A percentile compares a stretch with the other conserved stretches of the same genome.
These are phyloP conservation scores for Wickerhamomyces bisporus DNA, from an alignment of 805 yeast genomes.

Conservation along the genomic window DNA sequence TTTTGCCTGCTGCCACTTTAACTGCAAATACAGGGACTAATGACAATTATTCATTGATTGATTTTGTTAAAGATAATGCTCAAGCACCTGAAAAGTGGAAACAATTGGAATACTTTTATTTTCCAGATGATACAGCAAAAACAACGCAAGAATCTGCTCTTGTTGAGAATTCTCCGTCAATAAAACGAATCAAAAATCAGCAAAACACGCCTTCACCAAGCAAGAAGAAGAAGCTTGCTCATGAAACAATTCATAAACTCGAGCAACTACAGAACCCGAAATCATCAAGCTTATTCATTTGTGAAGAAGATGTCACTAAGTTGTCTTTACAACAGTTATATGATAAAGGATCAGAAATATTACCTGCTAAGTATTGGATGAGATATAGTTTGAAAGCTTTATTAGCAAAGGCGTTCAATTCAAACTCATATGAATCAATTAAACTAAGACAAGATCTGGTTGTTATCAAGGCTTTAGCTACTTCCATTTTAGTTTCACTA, in stretches of 20 bases:
- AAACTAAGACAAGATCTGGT: slow-evolving; percentile 54
- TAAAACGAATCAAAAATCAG: slow-evolving; percentile 10
- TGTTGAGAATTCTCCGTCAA: slow-evolving; percentile 11
- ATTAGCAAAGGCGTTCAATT: slow-evolving; percentile 68
- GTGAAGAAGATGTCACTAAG: slow-evolving; percentile 53
- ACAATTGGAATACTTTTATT: slow-evolving; percentile 49
- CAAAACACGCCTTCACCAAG: slow-evolving; percentile 15
- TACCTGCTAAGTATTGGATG: slow-evolving; percentile 62
- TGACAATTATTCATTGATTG: slow-evolving; percentile 41
- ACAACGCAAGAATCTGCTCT: neutral
- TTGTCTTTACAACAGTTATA: slow-evolving; percentile 55
- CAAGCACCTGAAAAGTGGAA: slow-evolving; percentile 55
- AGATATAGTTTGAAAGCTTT: slow-evolving; percentile 58
- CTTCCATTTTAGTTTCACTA: slow-evolving; percentile 57
- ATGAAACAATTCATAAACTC: no score
- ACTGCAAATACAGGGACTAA: slow-evolving; percentile 27
- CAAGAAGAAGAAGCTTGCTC: slow-evolving; percentile 20
- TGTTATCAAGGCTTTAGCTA: slow-evolving; percentile 58
- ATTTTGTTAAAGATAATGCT: slow-evolving; percentile 38
- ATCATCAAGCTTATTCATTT: slow-evolving; percentile 43
- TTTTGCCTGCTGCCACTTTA: slow-evolving; percentile 44
- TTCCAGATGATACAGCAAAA: slow-evolving; percentile 14
- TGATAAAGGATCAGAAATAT: slow-evolving; percentile 48
- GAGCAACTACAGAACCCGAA: no score
- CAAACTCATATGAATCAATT: slow-evolving; percentile 47